These are phyloP conservation scores for Malassezia dermatis DNA, from an alignment of 1,284 basidiomycete species.

Conservation along the genomic window DNA sequence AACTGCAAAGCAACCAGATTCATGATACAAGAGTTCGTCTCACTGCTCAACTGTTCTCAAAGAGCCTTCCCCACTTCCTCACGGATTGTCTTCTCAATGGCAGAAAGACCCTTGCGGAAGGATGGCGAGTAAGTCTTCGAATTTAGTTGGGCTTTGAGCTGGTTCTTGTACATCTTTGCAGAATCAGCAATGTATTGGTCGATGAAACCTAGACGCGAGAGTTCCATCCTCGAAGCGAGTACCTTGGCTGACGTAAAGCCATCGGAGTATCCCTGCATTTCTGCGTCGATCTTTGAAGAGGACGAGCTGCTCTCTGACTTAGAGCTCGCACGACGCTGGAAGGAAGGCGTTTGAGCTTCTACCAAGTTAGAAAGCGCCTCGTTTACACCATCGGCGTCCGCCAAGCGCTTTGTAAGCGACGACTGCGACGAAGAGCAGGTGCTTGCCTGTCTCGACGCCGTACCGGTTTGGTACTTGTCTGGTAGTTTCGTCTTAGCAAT, in stretches of 20 bases:
- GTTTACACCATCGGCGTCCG: background rate
- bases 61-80: background rate
- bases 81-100: slow-evolving; percentile 1
- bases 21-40: background rate
- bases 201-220: slow-evolving; percentile 16
- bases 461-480: background rate
- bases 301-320: background rate
- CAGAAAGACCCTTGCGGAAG: slow-evolving; percentile 4
- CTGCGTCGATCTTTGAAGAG: background rate
- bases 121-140: slow-evolving; percentile 1
- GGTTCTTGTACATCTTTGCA: slow-evolving; percentile 3
- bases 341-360: background rate
- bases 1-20: background rate
- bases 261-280: slow-evolving; percentile 10
- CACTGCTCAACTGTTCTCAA: background rate
- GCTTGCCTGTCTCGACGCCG: background rate
- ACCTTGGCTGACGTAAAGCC: slow-evolving; percentile 11
- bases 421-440: background rate
- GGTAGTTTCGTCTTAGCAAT: slow-evolving; percentile 13
- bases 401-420: background rate
- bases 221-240: slow-evolving; percentile 7
- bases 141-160: background rate
- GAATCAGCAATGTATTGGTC: slow-evolving; percentile 15
- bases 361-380: no score
- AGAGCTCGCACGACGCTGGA: background rate